A percentile compares a stretch with the other conserved stretches of the same genome.
Conservation (phyloP, 805 yeast species). For the Peterozyma xylosa region DNA sequence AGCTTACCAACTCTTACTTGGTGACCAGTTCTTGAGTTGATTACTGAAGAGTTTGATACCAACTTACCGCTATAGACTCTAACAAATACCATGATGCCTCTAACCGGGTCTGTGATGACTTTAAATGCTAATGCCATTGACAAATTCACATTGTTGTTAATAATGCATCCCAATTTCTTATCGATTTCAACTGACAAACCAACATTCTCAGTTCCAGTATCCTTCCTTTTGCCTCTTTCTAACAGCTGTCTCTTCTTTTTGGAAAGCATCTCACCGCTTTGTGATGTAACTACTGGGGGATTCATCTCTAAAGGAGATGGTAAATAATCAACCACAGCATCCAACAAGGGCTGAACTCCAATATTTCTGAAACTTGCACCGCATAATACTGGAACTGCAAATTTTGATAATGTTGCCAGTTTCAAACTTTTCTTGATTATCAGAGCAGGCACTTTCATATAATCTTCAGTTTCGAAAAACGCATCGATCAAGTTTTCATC, state of each 20-base stretch:
- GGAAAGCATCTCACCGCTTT: constrained; percentile 1
- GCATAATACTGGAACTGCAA: constrained; percentile 74
- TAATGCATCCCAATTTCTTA: constrained; percentile 35
- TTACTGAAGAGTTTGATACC: constrained; percentile 50
- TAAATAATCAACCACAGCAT: constrained; percentile 67
- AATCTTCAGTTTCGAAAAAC: constrained; percentile 70
- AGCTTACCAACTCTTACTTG: constrained; percentile 61
- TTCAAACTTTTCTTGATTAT: constrained; percentile 56
- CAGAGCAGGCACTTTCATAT: constrained; percentile 51
- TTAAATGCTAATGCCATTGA: constrained; percentile 86
- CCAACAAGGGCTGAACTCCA: constrained; percentile 92
- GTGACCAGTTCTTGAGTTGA: constrained; percentile 64
- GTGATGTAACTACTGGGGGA: constrained; percentile 43
- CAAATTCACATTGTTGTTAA: constrained; percentile 51
- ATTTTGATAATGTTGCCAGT: constrained; percentile 48
- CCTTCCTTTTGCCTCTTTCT: constrained; percentile 10
- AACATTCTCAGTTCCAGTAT: constrained; percentile 8
- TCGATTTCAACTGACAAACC: constrained; percentile 28
- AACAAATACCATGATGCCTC: constrained; percentile 79
- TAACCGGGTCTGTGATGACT: constrained; percentile 75
- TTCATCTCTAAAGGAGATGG: constrained; percentile 73
- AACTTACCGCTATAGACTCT: constrained; percentile 83
- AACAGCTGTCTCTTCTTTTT: constrained; percentile 14
- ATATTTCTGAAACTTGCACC: constrained; percentile 90
- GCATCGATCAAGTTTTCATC: constrained; percentile 75